These are phyloP conservation scores for Geotrichum restrictum DNA, from an alignment of 1,139 yeast species.

Conservation along the genomic window DNA sequence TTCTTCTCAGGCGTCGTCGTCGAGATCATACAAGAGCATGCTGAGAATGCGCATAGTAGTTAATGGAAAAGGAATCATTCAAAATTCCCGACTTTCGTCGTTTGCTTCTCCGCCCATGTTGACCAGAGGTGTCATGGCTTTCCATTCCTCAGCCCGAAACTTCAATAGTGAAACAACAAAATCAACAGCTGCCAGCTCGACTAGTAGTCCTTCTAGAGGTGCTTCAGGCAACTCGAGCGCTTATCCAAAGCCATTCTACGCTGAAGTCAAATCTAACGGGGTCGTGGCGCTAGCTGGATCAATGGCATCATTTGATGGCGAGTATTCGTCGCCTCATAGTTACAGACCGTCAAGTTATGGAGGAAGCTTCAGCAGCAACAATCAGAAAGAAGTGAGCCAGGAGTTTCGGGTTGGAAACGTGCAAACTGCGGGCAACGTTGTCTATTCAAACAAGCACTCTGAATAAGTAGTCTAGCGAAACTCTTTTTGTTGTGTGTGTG, in stretches of 20 bases:
- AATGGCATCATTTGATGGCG: not conserved
- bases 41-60: conserved; percentile 15
- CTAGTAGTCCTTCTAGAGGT: too few species aligned
- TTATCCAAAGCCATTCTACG: too few species aligned
- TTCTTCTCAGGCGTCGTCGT: conserved; percentile 31
- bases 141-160: not conserved
- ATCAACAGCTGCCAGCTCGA: too few species aligned
- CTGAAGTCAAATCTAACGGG: conserved; percentile 1
- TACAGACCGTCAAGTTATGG: not conserved
- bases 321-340: not conserved
- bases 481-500: not conserved
- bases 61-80: conserved; percentile 12
- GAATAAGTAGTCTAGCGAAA: not conserved
- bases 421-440: conserved; percentile 7
- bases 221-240: too few species aligned
- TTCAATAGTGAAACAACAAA: not conserved
- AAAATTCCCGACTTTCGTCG: conserved; percentile 3
- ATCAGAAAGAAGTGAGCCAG: not conserved
- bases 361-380: not conserved
- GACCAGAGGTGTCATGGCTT: not conserved
- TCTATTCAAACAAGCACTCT: conserved; percentile 9
- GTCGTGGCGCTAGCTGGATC: conserved; percentile 10
- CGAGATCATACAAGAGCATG: conserved; percentile 24
- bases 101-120: not conserved
- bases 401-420: conserved; percentile 9